phyloP scores from a whole-genome alignment of 2,329 filamentous ascomycete species.

The Xylaria sp. region DNA sequence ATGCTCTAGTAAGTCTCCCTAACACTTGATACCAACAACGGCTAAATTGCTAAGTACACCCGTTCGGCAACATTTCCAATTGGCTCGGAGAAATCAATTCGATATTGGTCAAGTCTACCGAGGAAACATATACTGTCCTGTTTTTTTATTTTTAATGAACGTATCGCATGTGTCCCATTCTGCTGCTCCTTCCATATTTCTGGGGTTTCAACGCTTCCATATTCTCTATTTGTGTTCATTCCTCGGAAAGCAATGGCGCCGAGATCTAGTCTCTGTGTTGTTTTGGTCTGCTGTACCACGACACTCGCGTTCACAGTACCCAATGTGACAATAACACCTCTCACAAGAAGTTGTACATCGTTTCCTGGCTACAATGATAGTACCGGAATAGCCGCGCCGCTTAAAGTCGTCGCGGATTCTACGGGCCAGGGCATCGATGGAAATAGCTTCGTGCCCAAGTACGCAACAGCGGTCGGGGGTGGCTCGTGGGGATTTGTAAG shows the following conservation, averaged over 20 bases:
- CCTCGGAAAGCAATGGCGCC: not conserved
- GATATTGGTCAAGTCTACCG: no score
- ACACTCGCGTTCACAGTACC: not conserved
- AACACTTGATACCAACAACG: no score
- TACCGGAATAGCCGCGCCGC: constrained; percentile 22
- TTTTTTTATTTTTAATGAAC: not conserved
- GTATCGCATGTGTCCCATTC: not conserved
- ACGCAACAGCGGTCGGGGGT: constrained; percentile 28
- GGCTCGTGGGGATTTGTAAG: constrained; percentile 34
- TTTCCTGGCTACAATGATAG: constrained; percentile 28
- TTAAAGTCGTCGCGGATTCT: constrained; percentile 22
- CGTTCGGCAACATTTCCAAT: not conserved
- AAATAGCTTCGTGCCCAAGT: constrained; percentile 26
- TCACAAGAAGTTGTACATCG: constrained; percentile 19
- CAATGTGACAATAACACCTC: constrained; percentile 27
- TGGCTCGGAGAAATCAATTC: not conserved
- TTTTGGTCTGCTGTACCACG: not conserved
- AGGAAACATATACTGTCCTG: not conserved
- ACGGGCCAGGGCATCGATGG: constrained; percentile 28
- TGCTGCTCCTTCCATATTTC: not conserved
- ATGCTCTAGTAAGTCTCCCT: no score
- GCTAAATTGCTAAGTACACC: not conserved
- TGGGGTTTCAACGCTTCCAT: not conserved
- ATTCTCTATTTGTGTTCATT: not conserved
- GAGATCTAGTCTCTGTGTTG: not conserved